Evolutionary conservation across 169 alveolate genomes (phyloP).

Genomic region (Cryptosporidium baileyi): DNA sequence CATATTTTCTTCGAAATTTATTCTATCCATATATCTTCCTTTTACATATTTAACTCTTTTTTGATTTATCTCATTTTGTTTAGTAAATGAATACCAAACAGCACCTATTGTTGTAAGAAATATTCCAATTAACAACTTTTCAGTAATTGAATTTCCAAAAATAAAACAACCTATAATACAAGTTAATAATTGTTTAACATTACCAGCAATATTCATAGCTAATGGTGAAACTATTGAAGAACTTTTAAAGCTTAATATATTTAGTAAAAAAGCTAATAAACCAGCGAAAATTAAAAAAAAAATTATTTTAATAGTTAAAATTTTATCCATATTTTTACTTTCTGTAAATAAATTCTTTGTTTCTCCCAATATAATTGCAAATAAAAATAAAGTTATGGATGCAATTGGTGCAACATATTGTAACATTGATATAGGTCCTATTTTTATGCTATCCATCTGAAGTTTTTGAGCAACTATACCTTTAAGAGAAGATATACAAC

Average conservation of each 20-base stretch:
- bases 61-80: not conserved
- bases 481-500: constrained; percentile 45
- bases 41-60: constrained; percentile 4
- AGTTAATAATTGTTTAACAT: constrained; percentile 64
- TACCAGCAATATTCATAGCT: constrained; percentile 71
- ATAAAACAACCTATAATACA: constrained; percentile 36
- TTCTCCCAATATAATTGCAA: constrained; percentile 35
- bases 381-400: not conserved
- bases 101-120: constrained; percentile 55
- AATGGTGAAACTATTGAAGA: constrained; percentile 42
- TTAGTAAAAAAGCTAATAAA: constrained; percentile 24
- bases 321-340: not conserved
- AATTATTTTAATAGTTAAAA: not conserved
- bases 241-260: constrained; percentile 30
- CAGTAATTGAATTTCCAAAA: constrained; percentile 31
- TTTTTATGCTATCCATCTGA: constrained; percentile 40
- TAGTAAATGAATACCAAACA: constrained; percentile 36
- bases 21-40: constrained; percentile 48
- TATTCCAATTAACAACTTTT: constrained; percentile 36
- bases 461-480: constrained; percentile 63
- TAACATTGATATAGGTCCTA: constrained; percentile 41
- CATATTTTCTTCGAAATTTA: not conserved
- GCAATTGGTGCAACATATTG: constrained; percentile 59
- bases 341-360: not conserved
- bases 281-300: constrained; percentile 10